phyloP scores from a whole-genome alignment of 148 eudicot genomes.

The Rhododendron henanense region DNA sequence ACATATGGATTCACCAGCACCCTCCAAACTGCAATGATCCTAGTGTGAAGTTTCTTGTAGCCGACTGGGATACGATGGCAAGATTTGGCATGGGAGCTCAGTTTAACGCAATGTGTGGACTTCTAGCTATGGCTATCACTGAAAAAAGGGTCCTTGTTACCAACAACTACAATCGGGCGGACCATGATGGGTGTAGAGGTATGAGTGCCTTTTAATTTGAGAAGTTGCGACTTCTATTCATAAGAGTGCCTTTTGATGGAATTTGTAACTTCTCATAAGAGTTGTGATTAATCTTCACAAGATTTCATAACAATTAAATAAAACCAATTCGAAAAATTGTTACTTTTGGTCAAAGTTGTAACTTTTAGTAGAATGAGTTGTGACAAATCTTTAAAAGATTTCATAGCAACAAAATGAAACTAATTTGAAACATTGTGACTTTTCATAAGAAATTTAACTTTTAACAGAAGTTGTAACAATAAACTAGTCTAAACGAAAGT shows the following conservation, averaged over 20 bases:
- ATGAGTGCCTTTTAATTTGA: not conserved
- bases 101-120: constrained; percentile 79
- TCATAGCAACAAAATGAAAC: no score
- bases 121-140: constrained; percentile 71
- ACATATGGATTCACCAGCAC: constrained; percentile 93
- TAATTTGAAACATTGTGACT: no score
- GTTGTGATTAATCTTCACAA: not conserved
- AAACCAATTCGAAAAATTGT: no score
- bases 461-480: no score
- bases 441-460: no score
- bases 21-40: constrained; percentile 70
- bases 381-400: no score
- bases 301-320: no score
- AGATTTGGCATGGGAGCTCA: constrained; percentile 95
- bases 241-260: no score
- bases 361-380: no score
- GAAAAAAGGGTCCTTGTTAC: constrained; percentile 80
- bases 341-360: no score
- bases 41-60: constrained; percentile 65
- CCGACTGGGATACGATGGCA: constrained; percentile 79
- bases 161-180: constrained; percentile 79
- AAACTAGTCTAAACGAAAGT: not conserved
- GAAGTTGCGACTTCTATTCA: no score
- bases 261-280: not conserved
- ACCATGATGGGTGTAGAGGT: constrained; percentile 96